phyloP scores from a whole-genome alignment of 805 yeast species.

The Candida broadrunensis region DNA sequence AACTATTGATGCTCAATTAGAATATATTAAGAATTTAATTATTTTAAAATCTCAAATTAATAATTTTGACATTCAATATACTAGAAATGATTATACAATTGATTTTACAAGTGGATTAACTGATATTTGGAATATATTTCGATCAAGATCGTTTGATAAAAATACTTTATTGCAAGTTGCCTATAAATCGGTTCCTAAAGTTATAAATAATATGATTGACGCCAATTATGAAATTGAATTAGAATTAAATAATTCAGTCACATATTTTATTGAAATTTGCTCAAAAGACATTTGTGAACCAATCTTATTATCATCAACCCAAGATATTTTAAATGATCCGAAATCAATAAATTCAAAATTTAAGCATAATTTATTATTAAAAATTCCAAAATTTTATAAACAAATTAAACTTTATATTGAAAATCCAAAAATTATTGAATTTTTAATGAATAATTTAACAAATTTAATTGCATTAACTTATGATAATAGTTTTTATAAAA shows the following conservation, averaged over 20 bases:
- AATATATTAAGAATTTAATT: constrained; percentile 68
- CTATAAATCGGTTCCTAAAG: constrained; percentile 71
- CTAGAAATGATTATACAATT: constrained; percentile 66
- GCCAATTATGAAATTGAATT: constrained; percentile 68
- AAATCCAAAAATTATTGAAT: constrained; percentile 45
- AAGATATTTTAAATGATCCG: constrained; percentile 17
- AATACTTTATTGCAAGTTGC: constrained; percentile 48
- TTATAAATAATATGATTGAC: constrained; percentile 79
- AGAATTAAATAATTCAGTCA: constrained; percentile 69
- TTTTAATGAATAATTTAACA: constrained; percentile 26
- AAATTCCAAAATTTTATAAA: constrained; percentile 53
- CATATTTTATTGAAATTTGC: constrained; percentile 58
- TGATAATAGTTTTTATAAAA: constrained; percentile 44
- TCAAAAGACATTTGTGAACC: constrained; percentile 47
- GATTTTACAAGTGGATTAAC: constrained; percentile 75
- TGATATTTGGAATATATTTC: constrained; percentile 38
- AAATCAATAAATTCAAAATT: constrained; percentile 37
- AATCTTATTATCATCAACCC: constrained; percentile 14
- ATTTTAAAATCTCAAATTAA: constrained; percentile 65
- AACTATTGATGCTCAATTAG: constrained; percentile 55
- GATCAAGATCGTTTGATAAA: constrained; percentile 44
- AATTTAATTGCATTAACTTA: constrained; percentile 59
- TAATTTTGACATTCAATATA: constrained; percentile 76
- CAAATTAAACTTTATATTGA: constrained; percentile 53
- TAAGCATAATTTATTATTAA: constrained; percentile 47